Percentiles rank a stretch among this genome's conserved stretches.
Conservation (phyloP, 2,329 filamentous ascomycete species). For the Didymella pinodella region DNA sequence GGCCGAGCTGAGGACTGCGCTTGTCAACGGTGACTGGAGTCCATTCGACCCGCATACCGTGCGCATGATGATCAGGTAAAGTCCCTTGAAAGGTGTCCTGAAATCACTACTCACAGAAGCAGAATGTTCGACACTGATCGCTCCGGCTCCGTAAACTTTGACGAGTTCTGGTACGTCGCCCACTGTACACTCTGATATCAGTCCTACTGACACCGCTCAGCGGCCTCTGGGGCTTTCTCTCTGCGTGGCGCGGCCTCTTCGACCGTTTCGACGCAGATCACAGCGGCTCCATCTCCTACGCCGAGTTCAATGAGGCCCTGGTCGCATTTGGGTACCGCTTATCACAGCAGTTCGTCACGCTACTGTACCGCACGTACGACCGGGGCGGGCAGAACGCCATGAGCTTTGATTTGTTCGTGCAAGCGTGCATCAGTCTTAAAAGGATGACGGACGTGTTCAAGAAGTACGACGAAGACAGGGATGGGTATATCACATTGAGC, state of each 20-base stretch:
- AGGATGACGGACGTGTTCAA: constrained; percentile 99
- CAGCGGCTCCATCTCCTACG: constrained; percentile 83
- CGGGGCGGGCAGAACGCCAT: constrained; percentile 57
- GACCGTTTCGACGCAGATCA: constrained; percentile 92
- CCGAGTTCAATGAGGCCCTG: constrained; percentile 89
- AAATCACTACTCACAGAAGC: constrained; percentile 7
- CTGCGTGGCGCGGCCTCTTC: constrained; percentile 92
- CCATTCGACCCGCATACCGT: constrained; percentile 94
- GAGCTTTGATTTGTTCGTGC: constrained; percentile 91
- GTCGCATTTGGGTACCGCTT: constrained; percentile 88
- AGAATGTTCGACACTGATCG: constrained; percentile 97
- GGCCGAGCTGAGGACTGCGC: constrained; percentile 82
- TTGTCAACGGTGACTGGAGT: constrained; percentile 96
- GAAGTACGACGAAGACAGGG: constrained; percentile 95
- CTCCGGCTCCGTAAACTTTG: constrained; percentile 87
- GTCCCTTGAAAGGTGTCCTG: neutral
- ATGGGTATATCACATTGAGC: constrained; percentile 75
- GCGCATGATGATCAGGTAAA: constrained; percentile 87
- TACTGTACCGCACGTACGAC: constrained; percentile 90
- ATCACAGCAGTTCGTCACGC: constrained; percentile 80
- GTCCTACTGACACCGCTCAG: constrained; percentile 37
- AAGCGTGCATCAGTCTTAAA: constrained; percentile 95
- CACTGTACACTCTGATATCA: neutral
- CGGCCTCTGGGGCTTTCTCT: constrained; percentile 93
- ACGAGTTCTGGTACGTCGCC: constrained; percentile 78